phyloP scores from a whole-genome alignment of 257 asterid species.

The Nicotiana sylvestris region DNA sequence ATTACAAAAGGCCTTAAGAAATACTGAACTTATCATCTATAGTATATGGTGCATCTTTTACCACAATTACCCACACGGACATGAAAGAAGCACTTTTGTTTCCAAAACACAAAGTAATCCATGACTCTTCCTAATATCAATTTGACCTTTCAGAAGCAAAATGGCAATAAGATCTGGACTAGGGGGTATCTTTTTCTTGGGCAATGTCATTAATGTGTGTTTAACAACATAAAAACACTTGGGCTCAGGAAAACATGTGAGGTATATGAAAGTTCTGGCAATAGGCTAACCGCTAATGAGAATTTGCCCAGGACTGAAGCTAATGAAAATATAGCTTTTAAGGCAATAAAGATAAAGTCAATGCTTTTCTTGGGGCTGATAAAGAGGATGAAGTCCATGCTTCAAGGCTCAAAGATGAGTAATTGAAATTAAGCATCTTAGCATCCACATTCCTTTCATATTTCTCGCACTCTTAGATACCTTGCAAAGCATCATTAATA shows the following conservation, averaged over 20 bases:
- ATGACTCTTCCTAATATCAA: not conserved
- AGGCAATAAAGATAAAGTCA: not conserved
- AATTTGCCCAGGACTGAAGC: not conserved
- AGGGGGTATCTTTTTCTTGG: not conserved
- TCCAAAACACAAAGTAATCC: not conserved
- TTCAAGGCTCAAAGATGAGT: not conserved
- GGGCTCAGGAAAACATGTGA: conserved; percentile 2
- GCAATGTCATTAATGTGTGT: not conserved
- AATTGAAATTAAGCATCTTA: not conserved
- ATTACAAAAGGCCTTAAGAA: not conserved
- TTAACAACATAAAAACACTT: not conserved
- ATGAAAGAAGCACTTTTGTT: not conserved
- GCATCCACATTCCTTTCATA: not conserved
- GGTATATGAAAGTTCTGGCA: not conserved
- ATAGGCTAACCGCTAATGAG: not conserved
- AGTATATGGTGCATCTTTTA: not conserved
- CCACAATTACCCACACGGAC: not conserved
- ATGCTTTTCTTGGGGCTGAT: not conserved
- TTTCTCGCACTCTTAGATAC: not conserved
- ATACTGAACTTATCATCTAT: not conserved
- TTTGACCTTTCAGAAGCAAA: conserved; percentile 3
- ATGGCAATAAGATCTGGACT: not conserved
- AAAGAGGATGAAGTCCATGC: not conserved
- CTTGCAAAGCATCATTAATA: not conserved
- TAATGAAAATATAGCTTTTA: not conserved